Percentiles rank a stretch among this genome's conserved stretches.
Evolutionary conservation across 2,329 filamentous ascomycete genomes (phyloP).

Genomic region (Aureobasidium namibiae): DNA sequence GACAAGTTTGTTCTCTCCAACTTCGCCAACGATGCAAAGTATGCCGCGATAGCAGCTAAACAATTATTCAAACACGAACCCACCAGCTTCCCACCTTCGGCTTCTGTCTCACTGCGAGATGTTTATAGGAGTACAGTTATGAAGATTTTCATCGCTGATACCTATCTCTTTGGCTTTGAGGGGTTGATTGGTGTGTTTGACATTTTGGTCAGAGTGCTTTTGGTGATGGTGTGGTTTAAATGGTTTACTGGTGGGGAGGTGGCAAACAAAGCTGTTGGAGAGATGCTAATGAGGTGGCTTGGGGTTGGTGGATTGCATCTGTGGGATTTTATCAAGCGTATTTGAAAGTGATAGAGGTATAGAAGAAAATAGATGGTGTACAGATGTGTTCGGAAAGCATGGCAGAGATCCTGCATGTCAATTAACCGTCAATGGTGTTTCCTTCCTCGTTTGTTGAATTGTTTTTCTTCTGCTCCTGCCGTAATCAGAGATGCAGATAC

Average conservation of each 20-base stretch:
- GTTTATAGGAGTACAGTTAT: slow-evolving; percentile 31
- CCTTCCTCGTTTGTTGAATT: too few relatives aligned
- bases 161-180: slow-evolving; percentile 18
- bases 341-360: not conserved
- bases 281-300: not conserved
- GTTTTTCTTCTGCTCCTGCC: too few relatives aligned
- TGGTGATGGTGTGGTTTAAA: not conserved
- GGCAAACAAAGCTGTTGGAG: not conserved
- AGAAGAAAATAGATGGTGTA: not conserved
- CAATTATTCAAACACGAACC: not conserved
- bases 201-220: not conserved
- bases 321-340: not conserved
- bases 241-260: not conserved
- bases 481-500: too few relatives aligned
- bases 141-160: slow-evolving; percentile 35
- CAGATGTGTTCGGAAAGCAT: too few relatives aligned
- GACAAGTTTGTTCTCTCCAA: slow-evolving; percentile 28
- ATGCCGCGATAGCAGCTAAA: not conserved
- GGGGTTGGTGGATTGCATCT: not conserved
- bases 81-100: not conserved
- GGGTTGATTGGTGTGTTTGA: slow-evolving; percentile 6
- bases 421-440: too few relatives aligned
- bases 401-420: too few relatives aligned
- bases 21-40: slow-evolving; percentile 16
- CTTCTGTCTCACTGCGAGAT: not conserved